Conservation (phyloP, 805 yeast genomes). For the Dipodascopsis uninucleata region DNA sequence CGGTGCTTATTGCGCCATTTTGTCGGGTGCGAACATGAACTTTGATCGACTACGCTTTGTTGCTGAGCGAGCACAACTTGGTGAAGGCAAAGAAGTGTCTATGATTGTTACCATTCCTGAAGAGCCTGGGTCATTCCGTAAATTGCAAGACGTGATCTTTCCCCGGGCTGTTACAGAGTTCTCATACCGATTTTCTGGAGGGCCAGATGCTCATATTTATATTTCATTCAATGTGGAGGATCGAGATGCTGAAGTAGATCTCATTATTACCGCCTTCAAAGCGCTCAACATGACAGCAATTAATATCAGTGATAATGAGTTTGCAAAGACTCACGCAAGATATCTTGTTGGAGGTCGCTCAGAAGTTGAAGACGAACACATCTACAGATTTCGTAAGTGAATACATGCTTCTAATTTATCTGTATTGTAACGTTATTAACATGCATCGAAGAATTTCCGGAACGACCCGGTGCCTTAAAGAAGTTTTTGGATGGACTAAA, state of each 20-base stretch:
- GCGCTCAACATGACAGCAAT: slow-evolving; percentile 62
- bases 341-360: slow-evolving; percentile 93
- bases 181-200: slow-evolving; percentile 69
- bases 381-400: slow-evolving; percentile 66
- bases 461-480: slow-evolving; percentile 89
- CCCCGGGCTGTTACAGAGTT: slow-evolving; percentile 95
- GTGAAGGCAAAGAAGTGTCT: slow-evolving; percentile 96
- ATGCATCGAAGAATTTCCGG: slow-evolving; percentile 73
- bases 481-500: slow-evolving; percentile 70
- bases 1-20: slow-evolving; percentile 73
- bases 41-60: slow-evolving; percentile 94
- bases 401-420: no score
- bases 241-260: slow-evolving; percentile 66
- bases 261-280: slow-evolving; percentile 48
- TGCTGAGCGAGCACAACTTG: slow-evolving; percentile 95
- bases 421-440: neutral
- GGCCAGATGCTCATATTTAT: slow-evolving; percentile 65
- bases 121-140: slow-evolving; percentile 81
- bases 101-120: slow-evolving; percentile 89
- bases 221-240: slow-evolving; percentile 79
- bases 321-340: slow-evolving; percentile 95
- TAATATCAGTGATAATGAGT: slow-evolving; percentile 86
- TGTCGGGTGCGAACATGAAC: slow-evolving; percentile 98
- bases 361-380: slow-evolving; percentile 65
- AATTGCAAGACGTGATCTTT: slow-evolving; percentile 68